These are phyloP conservation scores for Pueraria montana DNA, from an alignment of 306 rosid genomes.

Conservation along the genomic window DNA sequence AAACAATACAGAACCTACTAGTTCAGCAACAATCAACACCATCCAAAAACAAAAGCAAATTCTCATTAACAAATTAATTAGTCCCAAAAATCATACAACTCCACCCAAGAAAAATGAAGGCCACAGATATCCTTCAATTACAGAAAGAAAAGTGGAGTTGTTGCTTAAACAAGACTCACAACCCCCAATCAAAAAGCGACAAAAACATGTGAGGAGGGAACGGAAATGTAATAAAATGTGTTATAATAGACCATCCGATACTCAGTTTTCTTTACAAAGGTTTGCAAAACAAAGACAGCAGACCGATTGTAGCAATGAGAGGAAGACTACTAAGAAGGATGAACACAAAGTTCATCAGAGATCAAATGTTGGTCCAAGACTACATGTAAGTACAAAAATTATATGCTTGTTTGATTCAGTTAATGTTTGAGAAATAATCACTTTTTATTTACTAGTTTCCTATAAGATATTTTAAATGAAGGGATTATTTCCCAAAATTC, in stretches of 20 bases:
- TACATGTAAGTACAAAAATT: slow-evolving; percentile 39
- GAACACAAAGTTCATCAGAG: background rate
- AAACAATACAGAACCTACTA: background rate
- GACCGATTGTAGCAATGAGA: slow-evolving; percentile 37
- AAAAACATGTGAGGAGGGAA: slow-evolving; percentile 24
- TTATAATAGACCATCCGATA: background rate
- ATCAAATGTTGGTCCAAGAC: slow-evolving; percentile 44
- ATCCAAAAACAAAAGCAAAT: slow-evolving; percentile 47
- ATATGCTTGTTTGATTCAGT: background rate
- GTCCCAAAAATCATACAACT: background rate
- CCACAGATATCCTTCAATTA: slow-evolving; percentile 44
- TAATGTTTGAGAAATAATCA: background rate
- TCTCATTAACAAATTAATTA: background rate
- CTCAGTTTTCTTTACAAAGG: slow-evolving; percentile 39
- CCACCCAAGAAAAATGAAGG: slow-evolving; percentile 14
- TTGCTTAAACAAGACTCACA: slow-evolving; percentile 34
- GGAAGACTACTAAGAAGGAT: background rate
- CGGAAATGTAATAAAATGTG: background rate
- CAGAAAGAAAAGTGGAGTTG: slow-evolving; percentile 47
- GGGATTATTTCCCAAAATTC: background rate
- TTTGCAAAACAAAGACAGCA: slow-evolving; percentile 35
- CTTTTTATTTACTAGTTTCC: background rate
- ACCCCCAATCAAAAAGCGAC: slow-evolving; percentile 45
- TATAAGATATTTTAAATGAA: background rate
- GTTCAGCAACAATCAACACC: background rate